These are phyloP conservation scores for Penicillium soppii DNA, from an alignment of 495 filamentous ascomycete genomes.

Conservation along the genomic window DNA sequence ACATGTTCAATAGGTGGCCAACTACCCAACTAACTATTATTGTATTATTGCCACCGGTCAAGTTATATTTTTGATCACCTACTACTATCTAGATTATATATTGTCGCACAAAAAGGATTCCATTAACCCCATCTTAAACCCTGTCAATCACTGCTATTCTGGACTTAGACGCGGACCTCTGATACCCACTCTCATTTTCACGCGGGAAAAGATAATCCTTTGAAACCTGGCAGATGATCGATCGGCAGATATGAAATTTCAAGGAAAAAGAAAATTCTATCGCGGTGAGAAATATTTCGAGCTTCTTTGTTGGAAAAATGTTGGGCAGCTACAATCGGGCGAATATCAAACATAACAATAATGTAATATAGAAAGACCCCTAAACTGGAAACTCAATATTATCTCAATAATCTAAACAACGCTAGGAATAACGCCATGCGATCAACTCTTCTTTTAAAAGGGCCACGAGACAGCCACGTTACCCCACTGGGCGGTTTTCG, in stretches of 20 bases:
- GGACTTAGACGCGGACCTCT: background rate
- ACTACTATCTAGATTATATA: no score
- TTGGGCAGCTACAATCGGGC: slow-evolving; percentile 4
- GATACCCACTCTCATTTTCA: slow-evolving; percentile 3
- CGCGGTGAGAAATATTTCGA: background rate
- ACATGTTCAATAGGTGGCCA: slow-evolving; percentile 1
- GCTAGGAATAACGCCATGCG: slow-evolving; percentile 4
- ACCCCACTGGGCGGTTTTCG: slow-evolving; percentile 12
- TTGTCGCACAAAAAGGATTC: background rate
- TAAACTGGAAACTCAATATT: background rate
- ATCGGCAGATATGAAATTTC: background rate
- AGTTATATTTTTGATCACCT: no score
- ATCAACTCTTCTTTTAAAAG: background rate
- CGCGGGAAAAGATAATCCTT: slow-evolving; percentile 1
- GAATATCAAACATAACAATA: background rate
- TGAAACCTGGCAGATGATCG: slow-evolving; percentile 1
- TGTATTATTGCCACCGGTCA: background rate
- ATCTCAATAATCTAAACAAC: background rate
- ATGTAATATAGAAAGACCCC: background rate
- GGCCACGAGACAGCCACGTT: slow-evolving; percentile 2
- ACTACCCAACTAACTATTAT: no score
- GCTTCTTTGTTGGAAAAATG: background rate
- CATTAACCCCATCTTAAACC: slow-evolving; percentile 4
- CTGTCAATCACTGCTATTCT: slow-evolving; percentile 19
- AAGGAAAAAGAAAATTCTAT: no score